Base-by-base conservation (phyloP, 1,139 yeast genomes). In the Debaryomycetaceae sp. region DNA sequence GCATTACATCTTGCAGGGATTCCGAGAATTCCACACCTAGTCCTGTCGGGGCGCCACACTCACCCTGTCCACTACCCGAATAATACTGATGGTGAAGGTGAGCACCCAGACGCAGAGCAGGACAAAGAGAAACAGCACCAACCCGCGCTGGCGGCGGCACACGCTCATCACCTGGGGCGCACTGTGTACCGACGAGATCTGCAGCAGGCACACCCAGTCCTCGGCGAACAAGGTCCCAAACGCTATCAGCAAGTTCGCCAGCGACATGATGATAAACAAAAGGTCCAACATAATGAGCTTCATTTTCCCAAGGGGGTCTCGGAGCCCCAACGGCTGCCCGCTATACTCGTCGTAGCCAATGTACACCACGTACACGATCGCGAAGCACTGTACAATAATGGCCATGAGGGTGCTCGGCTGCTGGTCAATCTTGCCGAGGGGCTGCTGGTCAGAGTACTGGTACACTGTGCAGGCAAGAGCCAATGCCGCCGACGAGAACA, bases 331-430 rank as follows among this genome's bases (percentile, higher is more conserved):
- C 0, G 97, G 98, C 48, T 83, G 80, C 14, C 96, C 93, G 15
- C 78, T 69, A 51, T 83, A 87, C 51, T 90, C 98, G 53, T 90
- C 97, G 43, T 76, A 77, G 2, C 95, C 76, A 49, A 87, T 83
- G 53, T 82, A 86, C 8, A 76, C 58, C 34, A 86, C 67, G 47
- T 90, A 90, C 1, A 73, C 70, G 23, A 85, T 58, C 2, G 95
- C 95, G 39, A 76, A 62, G 21, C 86, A 62, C 49, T 86, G 90
- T 6, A 87, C 95, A 28, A 75, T 75, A 3, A 87, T 68, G 2
- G 96, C 93, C 95, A 90, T 85, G 30, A 86, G 75, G 0, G 96
- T 83, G 42, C 94, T 78, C 14, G 97, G 80, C 49, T 83, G 90
- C 47, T 85, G 95, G 3, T 69, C 62, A 11, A 83, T 51, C n/a